Percentiles rank a stretch among this genome's conserved stretches.
Conservation (phyloP, 352 stramenopile species). For the Pythium vanterpoolii region DNA sequence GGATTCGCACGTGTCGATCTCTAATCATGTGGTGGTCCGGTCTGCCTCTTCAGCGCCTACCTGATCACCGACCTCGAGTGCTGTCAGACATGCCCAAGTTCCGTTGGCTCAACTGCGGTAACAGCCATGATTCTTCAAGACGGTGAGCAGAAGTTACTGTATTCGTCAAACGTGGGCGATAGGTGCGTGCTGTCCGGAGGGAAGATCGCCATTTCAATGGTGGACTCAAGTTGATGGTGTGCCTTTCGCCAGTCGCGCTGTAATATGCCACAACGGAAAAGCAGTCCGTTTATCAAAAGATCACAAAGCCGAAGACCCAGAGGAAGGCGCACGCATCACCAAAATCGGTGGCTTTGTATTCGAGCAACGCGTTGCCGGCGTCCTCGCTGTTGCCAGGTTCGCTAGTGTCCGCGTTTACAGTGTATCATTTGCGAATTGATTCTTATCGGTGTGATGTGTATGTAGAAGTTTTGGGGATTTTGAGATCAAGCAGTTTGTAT, state of each 20-base stretch:
- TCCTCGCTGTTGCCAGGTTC: conserved; percentile 73
- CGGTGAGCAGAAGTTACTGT: conserved; percentile 35
- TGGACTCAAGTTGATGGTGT: too few species aligned
- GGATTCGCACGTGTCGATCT: not conserved
- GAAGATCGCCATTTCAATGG: not conserved
- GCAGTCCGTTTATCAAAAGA: conserved; percentile 65
- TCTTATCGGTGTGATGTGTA: too few species aligned
- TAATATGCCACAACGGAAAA: conserved; percentile 51
- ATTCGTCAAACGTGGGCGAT: conserved; percentile 71
- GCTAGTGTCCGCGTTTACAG: too few species aligned
- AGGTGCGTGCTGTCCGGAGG: conserved; percentile 33
- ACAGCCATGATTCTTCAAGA: conserved; percentile 51
- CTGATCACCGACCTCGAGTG: conserved; percentile 80
- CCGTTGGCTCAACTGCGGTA: conserved; percentile 59
- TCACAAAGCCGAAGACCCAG: conserved; percentile 62
- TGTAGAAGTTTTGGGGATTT: conserved; percentile 75
- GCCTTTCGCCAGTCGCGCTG: conserved; percentile 65
- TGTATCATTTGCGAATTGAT: too few species aligned
- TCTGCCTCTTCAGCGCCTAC: conserved; percentile 39
- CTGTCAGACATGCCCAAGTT: conserved; percentile 44
- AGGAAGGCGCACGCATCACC: conserved; percentile 56
- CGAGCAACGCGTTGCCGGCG: conserved; percentile 61
- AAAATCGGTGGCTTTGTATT: conserved; percentile 66
- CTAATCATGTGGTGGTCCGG: too few species aligned
- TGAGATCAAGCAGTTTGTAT: conserved; percentile 70